Conservation (phyloP, 2,329 filamentous ascomycete genomes). For the Xylariaceae sp. region DNA sequence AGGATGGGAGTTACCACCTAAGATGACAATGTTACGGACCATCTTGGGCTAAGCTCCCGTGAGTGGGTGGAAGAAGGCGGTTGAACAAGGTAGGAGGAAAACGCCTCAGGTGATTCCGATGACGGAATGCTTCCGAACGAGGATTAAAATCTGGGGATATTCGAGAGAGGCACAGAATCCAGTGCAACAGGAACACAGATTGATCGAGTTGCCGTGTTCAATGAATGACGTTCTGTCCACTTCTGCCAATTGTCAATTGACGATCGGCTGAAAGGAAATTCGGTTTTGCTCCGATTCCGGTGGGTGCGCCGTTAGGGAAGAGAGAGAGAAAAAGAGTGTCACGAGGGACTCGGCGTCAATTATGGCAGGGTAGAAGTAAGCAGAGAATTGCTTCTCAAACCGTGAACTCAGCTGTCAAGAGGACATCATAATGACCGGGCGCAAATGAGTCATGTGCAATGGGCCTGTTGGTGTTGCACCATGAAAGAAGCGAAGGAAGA, state of each 20-base stretch:
- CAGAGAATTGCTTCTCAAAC: neutral
- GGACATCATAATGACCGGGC: neutral
- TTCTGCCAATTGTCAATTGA: slow-evolving; percentile 9
- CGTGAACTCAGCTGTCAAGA: neutral
- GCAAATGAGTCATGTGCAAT: neutral
- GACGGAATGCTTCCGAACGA: neutral
- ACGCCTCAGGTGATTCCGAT: neutral
- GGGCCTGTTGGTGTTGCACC: neutral
- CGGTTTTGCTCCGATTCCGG: slow-evolving; percentile 21
- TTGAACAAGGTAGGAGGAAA: too few species aligned
- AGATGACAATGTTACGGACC: slow-evolving; percentile 92
- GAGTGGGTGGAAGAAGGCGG: neutral
- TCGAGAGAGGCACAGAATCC: neutral
- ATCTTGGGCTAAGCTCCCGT: slow-evolving; percentile 44
- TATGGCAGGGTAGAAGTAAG: neutral
- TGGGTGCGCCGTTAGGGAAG: too few species aligned
- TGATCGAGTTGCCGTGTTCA: neutral
- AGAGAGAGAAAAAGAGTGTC: slow-evolving; percentile 2
- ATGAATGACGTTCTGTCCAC: neutral
- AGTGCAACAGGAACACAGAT: neutral
- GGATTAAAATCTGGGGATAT: neutral
- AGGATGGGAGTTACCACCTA: slow-evolving; percentile 91
- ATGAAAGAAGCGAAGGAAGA: neutral
- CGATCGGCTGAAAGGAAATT: slow-evolving; percentile 3
- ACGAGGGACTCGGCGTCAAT: neutral